Percentiles rank a stretch among this genome's conserved stretches.
These are phyloP conservation scores for Ambrosiella beaveri DNA, from an alignment of 2,329 filamentous ascomycete species.

Conservation along the genomic window DNA sequence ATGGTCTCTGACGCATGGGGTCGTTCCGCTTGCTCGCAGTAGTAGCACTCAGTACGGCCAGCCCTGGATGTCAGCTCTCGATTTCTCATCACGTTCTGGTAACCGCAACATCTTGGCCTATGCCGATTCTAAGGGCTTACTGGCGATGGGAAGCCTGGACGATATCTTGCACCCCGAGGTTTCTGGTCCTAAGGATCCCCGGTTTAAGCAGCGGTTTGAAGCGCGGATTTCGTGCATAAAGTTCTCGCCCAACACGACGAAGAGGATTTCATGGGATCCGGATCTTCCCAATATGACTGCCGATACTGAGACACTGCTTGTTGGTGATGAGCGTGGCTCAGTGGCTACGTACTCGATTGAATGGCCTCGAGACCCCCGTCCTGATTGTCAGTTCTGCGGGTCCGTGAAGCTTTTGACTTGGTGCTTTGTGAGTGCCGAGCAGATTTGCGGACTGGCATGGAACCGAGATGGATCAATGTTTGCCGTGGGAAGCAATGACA, in stretches of 20 bases:
- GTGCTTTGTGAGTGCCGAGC: constrained; percentile 65
- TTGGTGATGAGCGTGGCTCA: constrained; percentile 68
- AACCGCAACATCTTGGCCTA: constrained; percentile 67
- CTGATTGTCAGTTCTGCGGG: constrained; percentile 57
- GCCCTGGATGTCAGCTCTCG: constrained; percentile 59
- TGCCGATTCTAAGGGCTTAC: constrained; percentile 57
- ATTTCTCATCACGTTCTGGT: constrained; percentile 69
- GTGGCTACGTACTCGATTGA: constrained; percentile 83
- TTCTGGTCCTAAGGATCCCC: constrained; percentile 38
- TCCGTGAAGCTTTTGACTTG: constrained; percentile 60
- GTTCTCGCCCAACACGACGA: constrained; percentile 51
- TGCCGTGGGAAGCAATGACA: constrained; percentile 85
- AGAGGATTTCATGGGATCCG: constrained; percentile 34
- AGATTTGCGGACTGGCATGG: constrained; percentile 89
- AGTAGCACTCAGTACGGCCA: constrained; percentile 16
- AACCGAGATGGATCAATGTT: constrained; percentile 59
- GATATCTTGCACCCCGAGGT: not conserved
- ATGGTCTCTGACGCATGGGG: constrained; percentile 66
- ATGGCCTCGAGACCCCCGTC: constrained; percentile 41
- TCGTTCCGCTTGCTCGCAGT: constrained; percentile 35
- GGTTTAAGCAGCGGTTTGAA: constrained; percentile 50
- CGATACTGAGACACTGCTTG: constrained; percentile 63
- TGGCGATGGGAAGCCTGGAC: constrained; percentile 31
- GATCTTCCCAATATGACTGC: constrained; percentile 32
- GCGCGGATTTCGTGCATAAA: constrained; percentile 60